Conservation (phyloP, 345 rosid species). For the Eucalyptus coolabah region DNA sequence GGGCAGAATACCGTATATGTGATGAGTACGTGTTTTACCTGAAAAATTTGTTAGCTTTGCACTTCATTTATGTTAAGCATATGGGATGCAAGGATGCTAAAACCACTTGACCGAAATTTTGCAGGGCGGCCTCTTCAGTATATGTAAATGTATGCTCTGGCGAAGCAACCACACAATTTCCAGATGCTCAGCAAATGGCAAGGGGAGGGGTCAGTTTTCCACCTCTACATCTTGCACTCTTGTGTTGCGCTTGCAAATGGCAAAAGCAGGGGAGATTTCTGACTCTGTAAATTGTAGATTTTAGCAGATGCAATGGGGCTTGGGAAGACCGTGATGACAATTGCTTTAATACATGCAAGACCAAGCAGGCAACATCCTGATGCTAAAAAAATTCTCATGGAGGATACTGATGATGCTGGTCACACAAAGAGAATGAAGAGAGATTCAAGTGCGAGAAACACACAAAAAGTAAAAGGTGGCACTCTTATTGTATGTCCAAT, state of each 20-base stretch:
- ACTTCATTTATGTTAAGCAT: neutral
- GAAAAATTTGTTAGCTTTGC: neutral
- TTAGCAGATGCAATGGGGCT: constrained; percentile 82
- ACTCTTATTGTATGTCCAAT: constrained; percentile 71
- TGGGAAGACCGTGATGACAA: constrained; percentile 74
- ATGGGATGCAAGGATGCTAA: neutral
- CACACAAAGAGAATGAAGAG: constrained; percentile 1
- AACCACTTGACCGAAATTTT: neutral
- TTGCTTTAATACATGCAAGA: constrained; percentile 56
- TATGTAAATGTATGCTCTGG: constrained; percentile 54
- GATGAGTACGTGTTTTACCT: constrained; percentile 30
- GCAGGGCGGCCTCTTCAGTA: constrained; percentile 56
- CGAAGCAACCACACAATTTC: constrained; percentile 59
- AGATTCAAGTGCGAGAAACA: neutral
- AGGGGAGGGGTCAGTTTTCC: constrained; percentile 41
- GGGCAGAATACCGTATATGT: constrained; percentile 56
- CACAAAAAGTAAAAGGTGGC: constrained; percentile 34
- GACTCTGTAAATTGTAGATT: constrained; percentile 14
- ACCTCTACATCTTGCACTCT: neutral
- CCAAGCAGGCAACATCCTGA: constrained; percentile 20
- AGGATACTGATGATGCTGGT: neutral
- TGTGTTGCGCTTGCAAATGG: constrained; percentile 17
- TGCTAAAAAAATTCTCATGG: neutral
- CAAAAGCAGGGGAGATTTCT: constrained; percentile 49
- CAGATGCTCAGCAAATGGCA: constrained; percentile 54